phyloP scores from a whole-genome alignment of 2,329 filamentous ascomycete species.

The Thelonectria blattea region DNA sequence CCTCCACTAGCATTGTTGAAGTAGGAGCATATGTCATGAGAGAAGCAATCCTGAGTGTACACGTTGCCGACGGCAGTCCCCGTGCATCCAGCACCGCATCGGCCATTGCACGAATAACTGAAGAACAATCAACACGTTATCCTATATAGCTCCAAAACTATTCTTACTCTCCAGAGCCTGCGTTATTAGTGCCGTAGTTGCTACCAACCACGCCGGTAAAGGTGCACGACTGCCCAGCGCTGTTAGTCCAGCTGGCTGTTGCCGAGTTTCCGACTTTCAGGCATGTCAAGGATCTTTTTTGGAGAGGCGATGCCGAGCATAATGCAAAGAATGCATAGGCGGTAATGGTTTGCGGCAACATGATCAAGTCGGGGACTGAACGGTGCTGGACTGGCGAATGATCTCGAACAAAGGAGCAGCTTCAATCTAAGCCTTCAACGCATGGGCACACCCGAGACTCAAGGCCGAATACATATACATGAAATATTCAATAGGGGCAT shows the following conservation, averaged over 20 bases:
- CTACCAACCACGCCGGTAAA: conserved; percentile 53
- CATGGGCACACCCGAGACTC: no score
- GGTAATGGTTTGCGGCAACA: conserved; percentile 19
- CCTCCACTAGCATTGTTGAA: conserved; percentile 56
- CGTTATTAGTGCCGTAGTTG: conserved; percentile 53
- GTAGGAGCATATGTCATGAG: conserved; percentile 58
- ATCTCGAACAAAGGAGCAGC: no score
- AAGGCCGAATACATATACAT: no score
- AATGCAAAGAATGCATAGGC: conserved; percentile 14
- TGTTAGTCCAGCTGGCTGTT: conserved; percentile 54
- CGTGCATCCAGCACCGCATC: conserved; percentile 54
- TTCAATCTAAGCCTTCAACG: no score
- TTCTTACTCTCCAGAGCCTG: conserved; percentile 50
- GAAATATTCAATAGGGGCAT: no score
- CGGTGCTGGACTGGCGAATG: no score
- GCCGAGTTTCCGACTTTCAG: conserved; percentile 41
- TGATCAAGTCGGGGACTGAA: conserved; percentile 12
- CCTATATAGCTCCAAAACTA: no score
- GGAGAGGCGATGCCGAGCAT: conserved; percentile 23
- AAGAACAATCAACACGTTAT: neutral
- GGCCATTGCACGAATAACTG: conserved; percentile 57
- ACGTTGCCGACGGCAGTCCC: conserved; percentile 52
- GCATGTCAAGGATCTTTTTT: conserved; percentile 31
- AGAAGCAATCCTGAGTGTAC: conserved; percentile 58
- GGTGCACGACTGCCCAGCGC: conserved; percentile 48